Conservation (phyloP, 2,329 filamentous ascomycete genomes). For the Madurella fahalii region DNA sequence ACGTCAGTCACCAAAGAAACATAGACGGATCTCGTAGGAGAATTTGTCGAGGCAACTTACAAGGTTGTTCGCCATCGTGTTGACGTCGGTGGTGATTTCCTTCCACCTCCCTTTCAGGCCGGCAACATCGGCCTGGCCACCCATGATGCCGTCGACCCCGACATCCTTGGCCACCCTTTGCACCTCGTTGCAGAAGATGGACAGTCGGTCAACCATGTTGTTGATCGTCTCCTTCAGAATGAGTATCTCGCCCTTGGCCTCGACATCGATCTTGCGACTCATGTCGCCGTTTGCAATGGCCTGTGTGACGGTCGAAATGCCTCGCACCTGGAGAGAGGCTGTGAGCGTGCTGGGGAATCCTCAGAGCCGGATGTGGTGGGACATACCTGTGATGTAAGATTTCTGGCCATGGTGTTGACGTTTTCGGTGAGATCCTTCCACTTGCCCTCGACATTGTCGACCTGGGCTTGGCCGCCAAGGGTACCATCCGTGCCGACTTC, state of each 20-base stretch:
- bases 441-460: constrained; percentile 93
- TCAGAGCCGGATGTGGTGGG: neutral
- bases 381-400: constrained; percentile 60
- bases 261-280: constrained; percentile 92
- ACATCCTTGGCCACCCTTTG: constrained; percentile 95
- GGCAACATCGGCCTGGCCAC: constrained; percentile 90
- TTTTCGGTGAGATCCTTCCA: constrained; percentile 97
- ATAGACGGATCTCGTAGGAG: neutral
- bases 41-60: constrained; percentile 34
- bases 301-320: constrained; percentile 90
- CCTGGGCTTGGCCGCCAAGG: constrained; percentile 86
- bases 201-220: constrained; percentile 94
- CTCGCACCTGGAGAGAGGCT: constrained; percentile 61
- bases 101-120: constrained; percentile 95
- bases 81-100: constrained; percentile 95
- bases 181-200: constrained; percentile 93
- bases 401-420: constrained; percentile 72
- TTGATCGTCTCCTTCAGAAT: constrained; percentile 96
- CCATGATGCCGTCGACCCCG: constrained; percentile 97
- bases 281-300: constrained; percentile 94
- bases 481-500: constrained; percentile 96
- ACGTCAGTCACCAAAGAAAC: constrained; percentile 28
- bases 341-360: neutral
- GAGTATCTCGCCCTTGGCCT: constrained; percentile 91
- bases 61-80: constrained; percentile 77